Evolutionary conservation across 352 stramenopile species (phyloP), one percentile per base, ranked within the genome.

Genomic region (Halophytophthora polymorphica): DNA sequence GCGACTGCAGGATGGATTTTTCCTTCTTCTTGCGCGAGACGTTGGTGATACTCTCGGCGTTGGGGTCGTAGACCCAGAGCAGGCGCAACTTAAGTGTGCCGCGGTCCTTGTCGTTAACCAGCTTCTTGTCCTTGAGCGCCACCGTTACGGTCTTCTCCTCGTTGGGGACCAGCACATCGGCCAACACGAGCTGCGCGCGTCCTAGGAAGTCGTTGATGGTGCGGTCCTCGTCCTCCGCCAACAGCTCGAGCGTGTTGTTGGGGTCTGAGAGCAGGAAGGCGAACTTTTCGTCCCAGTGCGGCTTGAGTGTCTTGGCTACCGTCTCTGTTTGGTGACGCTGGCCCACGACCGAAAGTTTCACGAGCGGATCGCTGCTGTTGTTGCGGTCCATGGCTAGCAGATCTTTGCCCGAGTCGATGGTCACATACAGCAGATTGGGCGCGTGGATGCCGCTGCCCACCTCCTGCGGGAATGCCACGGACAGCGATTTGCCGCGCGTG

Each of bases 351-450:
- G 65, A 76, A 28, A 95, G 59, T 49, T 91, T 90, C 28, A 95
- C 85, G 23, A 96, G 72, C 40, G 90, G 90, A 55, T 97, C 90
- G 57, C 79, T 93, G 41, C 59, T 77, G 19, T 86, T 73, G 52
- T 88, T 71, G 45, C 59, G 54, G 64, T 95, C 83, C 77, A 95
- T 93, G 10, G 81, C 64, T 42, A 96, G 68, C 22, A 96, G 64
- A 29, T 89, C 81, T 38, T 73, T 76, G 31, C 73, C 80, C n/a
- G 75, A 83, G 31, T 88, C 73, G 49, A 90, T 75, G 6, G 77
- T 88, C 21, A 88, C 77, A 36, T 77, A 84, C 3, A 90, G 61
- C 45, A 88, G 41, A 25, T 90, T 90, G 4, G 77, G 73, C 35
- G 65, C 44, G 14, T 52, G 53, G 11, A 28, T 50, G 18, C 52